phyloP scores from a whole-genome alignment of 768 basidiomycete genomes.

The Pleurotus platypus region DNA sequence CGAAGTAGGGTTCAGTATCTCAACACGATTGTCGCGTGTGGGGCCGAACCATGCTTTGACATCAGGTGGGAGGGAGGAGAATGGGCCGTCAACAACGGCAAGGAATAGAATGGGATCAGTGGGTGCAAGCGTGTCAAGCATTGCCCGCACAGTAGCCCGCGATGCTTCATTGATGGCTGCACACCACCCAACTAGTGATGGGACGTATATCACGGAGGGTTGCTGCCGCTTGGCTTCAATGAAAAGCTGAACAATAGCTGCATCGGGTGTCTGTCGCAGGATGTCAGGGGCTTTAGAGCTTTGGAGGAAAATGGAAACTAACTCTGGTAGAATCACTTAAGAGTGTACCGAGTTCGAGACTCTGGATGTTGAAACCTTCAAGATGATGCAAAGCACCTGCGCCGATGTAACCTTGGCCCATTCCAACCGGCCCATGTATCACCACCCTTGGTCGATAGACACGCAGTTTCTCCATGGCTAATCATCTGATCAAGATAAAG shows the following conservation, averaged over 20 bases:
- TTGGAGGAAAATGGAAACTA: constrained; percentile 21
- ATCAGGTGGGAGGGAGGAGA: constrained; percentile 69
- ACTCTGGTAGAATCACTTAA: constrained; percentile 89
- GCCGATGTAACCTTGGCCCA: constrained; percentile 91
- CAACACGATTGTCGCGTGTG: constrained; percentile 70
- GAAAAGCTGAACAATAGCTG: constrained; percentile 91
- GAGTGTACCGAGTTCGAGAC: constrained; percentile 83
- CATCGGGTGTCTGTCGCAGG: constrained; percentile 70
- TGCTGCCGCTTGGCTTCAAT: constrained; percentile 96
- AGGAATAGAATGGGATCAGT: constrained; percentile 93
- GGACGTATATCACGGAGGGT: constrained; percentile 94
- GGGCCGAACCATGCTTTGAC: constrained; percentile 91
- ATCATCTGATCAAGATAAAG: constrained; percentile 9
- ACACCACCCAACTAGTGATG: constrained; percentile 84
- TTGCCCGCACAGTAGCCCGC: constrained; percentile 79
- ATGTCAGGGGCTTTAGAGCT: no score
- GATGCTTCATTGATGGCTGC: constrained; percentile 80
- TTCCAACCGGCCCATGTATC: constrained; percentile 75
- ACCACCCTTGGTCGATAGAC: constrained; percentile 88
- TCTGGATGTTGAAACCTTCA: constrained; percentile 95
- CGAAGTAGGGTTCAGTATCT: constrained; percentile 46
- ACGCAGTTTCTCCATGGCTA: constrained; percentile 89
- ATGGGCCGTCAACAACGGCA: constrained; percentile 80
- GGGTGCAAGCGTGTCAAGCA: constrained; percentile 88
- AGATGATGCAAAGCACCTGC: constrained; percentile 90